Evolutionary conservation across 768 basidiomycete genomes (phyloP), one percentile per base, ranked within the genome.

Genomic region (Pleurotus citrinopileatus): DNA sequence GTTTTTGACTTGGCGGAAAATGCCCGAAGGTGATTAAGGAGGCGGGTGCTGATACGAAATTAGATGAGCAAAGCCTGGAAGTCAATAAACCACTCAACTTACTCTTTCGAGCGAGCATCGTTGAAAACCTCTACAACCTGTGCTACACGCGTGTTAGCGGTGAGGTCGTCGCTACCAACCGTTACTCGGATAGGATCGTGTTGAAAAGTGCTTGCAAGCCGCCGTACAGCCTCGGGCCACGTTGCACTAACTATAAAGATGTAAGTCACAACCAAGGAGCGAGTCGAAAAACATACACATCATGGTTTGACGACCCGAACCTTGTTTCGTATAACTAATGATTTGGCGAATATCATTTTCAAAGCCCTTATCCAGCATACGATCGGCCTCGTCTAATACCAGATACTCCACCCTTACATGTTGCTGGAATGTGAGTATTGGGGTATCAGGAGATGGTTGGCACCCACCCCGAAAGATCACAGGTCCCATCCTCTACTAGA

Each of bases 341-440:
- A 99, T 98, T 56, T 77, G 82, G 50, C 93, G 78, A 56, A 98
- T 97, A 66, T 98, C 97, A 63, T 98, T 97, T 68, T 99, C 97
- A 66, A 99, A 99, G 0, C 96, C 97, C 68, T 89, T 94, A 68
- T 98, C 97, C 46, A 99, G 77, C 96, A 98, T 98, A 47, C 96
- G 81, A 72, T 98, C 96, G 4, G 97, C 97, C 73, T 99, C 97
- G 65, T 99, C 97, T 57, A 99, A 74, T 8, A 98, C 96, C 19
- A 98, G 75, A 71, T 95, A 99, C 38, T 83, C 76, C 12, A 98
- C 94, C 25, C 90, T 93, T 57, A 3, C 45, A 15, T 32, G 47
- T 62, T n/a, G n/a, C n/a, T n/a, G n/a, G n/a, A n/a, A n/a, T n/a
- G n/a, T n/a, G n/a, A n/a, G n/a, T n/a, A n/a, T n/a, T n/a, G n/a